phyloP scores from a whole-genome alignment of 441 rosid genomes.

The Populus hybrid region DNA sequence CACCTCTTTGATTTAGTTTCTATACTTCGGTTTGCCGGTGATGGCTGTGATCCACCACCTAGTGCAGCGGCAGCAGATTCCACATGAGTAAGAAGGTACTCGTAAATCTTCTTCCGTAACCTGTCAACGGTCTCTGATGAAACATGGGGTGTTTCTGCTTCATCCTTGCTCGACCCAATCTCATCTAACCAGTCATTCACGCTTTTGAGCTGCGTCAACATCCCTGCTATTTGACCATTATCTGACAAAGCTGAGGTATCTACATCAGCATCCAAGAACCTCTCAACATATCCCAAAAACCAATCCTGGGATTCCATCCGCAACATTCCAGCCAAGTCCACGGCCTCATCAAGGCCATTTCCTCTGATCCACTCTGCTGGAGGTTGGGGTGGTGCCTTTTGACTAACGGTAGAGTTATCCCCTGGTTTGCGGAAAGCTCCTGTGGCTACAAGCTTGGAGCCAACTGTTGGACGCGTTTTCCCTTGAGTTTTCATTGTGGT shows the following conservation, averaged over 20 bases:
- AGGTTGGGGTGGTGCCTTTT: conserved; percentile 48
- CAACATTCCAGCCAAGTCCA: conserved; percentile 71
- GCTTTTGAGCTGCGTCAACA: conserved; percentile 81
- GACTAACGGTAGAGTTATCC: conserved; percentile 41
- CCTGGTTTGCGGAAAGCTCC: conserved; percentile 61
- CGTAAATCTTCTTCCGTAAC: conserved; percentile 89
- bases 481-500: conserved; percentile 44
- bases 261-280: conserved; percentile 76
- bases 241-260: conserved; percentile 61
- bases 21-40: conserved; percentile 33
- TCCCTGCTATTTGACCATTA: conserved; percentile 83
- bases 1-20: conserved; percentile 58
- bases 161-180: conserved; percentile 62
- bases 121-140: conserved; percentile 64
- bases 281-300: conserved; percentile 88
- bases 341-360: conserved; percentile 61
- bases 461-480: conserved; percentile 49
- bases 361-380: conserved; percentile 76
- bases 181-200: conserved; percentile 89
- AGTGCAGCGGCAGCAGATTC: conserved; percentile 97
- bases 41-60: conserved; percentile 64
- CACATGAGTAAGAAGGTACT: conserved; percentile 91
- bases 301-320: conserved; percentile 79
- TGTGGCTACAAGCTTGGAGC: conserved; percentile 71
- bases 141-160: conserved; percentile 44